Evolutionary conservation across 306 rosid genomes (phyloP), one percentile per base, ranked within the genome.

Genomic region (Lupinus albus): DNA sequence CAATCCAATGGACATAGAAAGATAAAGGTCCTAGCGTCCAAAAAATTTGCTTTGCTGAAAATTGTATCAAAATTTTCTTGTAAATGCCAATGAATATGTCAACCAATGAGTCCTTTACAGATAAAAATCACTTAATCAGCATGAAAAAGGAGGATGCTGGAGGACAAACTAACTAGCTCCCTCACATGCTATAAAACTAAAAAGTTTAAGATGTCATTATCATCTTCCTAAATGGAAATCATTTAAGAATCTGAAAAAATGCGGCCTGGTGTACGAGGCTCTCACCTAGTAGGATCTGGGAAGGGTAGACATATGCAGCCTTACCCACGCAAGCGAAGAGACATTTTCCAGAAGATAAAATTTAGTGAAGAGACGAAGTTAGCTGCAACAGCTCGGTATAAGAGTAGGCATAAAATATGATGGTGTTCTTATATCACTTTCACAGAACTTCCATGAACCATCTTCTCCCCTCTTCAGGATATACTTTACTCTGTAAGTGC

Each of bases 361-460:
- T 55, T 55, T 66, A 47, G 73, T 59, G 60, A 39, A 68, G 74
- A 65, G 81, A 64, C 71, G 61, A 47, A 38, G 82, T 81, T 77
- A 78, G 84, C 80, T 11, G 67, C 80, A 77, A 76, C 69, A 71
- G 54, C 61, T 65, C 64, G 77, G 81, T 67, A 66, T 28, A 55
- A 45, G 47, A 57, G 66, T 49, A 73, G 77, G 61, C n/a, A 28
- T 68, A 56, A 20, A 25, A 53, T 46, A 73, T 83, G 64, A 78
- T 42, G 88, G 81, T 56, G 78, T 73, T 71, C 77, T 84, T 45
- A 91, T 71, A 50, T 89, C 81, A 49, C 85, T 85, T 84, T 86
- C 89, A 77, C 89, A 88, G 81, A 94, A 94, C 81, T 85, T 90
- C 99, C 99, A 94, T n/a, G 95, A 79, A 53, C 97, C 97, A 81